A percentile compares a stretch with the other conserved stretches of the same genome.
phyloP scores from a whole-genome alignment of 2,329 filamentous ascomycete genomes.

The Cercospora beticola region DNA sequence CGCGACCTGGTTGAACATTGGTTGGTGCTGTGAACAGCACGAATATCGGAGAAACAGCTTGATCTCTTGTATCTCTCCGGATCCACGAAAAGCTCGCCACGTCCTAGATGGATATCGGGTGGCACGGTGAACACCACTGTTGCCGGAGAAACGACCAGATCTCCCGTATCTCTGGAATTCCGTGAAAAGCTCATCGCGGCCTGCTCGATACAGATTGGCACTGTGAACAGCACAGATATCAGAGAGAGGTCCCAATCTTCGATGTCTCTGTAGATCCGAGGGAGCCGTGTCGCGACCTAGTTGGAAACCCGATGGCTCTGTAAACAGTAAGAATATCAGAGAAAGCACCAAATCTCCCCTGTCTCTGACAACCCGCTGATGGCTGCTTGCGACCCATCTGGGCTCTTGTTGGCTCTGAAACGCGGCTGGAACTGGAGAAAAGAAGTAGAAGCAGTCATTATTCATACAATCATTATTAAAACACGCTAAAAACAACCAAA shows the following conservation, averaged over 20 bases:
- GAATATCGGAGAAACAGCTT: background rate
- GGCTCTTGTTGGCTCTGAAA: background rate
- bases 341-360: background rate
- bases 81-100: background rate
- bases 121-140: background rate
- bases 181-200: background rate
- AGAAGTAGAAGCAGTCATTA: background rate
- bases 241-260: background rate
- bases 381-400: background rate
- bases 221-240: background rate
- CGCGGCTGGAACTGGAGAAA: background rate
- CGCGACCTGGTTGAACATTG: background rate
- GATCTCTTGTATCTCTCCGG: background rate
- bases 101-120: background rate
- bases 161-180: background rate
- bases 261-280: background rate
- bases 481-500: constrained; percentile 8
- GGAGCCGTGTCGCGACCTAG: background rate
- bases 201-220: background rate
- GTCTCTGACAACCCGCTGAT: background rate
- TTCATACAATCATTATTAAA: background rate
- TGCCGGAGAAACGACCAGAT: background rate
- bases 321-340: background rate
- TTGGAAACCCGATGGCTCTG: background rate
- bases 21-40: background rate